These are phyloP conservation scores for Chlorencoelia australis DNA, from an alignment of 2,329 filamentous ascomycete genomes.

Conservation along the genomic window DNA sequence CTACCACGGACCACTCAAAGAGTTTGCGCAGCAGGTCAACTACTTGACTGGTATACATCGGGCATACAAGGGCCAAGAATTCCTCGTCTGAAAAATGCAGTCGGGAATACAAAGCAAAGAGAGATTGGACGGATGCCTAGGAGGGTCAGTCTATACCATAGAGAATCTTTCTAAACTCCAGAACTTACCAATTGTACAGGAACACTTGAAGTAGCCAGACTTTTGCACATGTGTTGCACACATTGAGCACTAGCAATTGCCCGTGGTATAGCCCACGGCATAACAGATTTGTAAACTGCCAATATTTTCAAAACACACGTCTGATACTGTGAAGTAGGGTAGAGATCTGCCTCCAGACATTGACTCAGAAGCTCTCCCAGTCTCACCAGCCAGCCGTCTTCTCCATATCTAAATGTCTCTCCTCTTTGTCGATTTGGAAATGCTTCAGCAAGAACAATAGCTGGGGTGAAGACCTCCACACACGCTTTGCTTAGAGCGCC, in stretches of 20 bases:
- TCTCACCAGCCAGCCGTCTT: constrained; percentile 80
- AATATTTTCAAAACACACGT: constrained; percentile 67
- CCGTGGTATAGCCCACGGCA: constrained; percentile 81
- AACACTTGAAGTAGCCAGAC: constrained; percentile 59
- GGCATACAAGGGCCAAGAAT: constrained; percentile 65
- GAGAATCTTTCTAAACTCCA: too few species aligned
- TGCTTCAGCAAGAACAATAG: constrained; percentile 60
- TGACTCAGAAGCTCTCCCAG: constrained; percentile 64
- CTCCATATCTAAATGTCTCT: constrained; percentile 61
- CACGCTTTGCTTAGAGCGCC: constrained; percentile 78
- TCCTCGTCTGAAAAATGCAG: constrained; percentile 67
- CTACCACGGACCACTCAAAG: constrained; percentile 70
- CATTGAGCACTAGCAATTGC: constrained; percentile 64
- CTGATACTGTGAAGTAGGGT: constrained; percentile 56
- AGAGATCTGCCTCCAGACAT: constrained; percentile 57
- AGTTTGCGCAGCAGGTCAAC: constrained; percentile 63
- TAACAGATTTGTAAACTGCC: constrained; percentile 64
- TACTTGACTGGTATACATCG: constrained; percentile 65
- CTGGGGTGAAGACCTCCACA: constrained; percentile 87
- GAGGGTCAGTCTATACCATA: constrained; percentile 12
- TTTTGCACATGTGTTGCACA: constrained; percentile 59
- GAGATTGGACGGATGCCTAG: constrained; percentile 67
- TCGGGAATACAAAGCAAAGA: constrained; percentile 74
- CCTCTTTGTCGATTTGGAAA: constrained; percentile 59
- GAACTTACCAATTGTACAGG: constrained; percentile 60